Conservation (phyloP, 1,284 basidiomycete genomes). For the Cystobasidiaceae sp. region DNA sequence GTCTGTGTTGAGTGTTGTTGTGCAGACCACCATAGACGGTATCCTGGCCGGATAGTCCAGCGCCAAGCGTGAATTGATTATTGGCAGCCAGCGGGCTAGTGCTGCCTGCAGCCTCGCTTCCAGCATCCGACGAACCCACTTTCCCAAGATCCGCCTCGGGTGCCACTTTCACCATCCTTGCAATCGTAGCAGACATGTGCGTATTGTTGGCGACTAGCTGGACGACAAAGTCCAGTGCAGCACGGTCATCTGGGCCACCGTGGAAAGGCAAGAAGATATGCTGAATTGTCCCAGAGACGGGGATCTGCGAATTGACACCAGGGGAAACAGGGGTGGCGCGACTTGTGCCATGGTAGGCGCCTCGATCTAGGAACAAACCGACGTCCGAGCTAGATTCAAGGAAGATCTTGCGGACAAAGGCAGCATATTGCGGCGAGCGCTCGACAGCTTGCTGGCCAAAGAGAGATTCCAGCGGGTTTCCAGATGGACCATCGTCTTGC, state of each 20-base stretch:
- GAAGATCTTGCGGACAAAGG: slow-evolving; percentile 76
- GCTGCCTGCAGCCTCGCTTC: slow-evolving; percentile 33
- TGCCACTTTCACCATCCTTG: slow-evolving; percentile 53
- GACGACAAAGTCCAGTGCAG: slow-evolving; percentile 69
- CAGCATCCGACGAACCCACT: slow-evolving; percentile 50
- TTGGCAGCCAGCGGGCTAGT: slow-evolving; percentile 41
- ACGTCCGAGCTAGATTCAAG: slow-evolving; percentile 53
- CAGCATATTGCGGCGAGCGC: slow-evolving; percentile 45
- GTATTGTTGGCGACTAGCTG: slow-evolving; percentile 65
- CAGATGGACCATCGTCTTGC: slow-evolving; percentile 37
- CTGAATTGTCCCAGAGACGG: slow-evolving; percentile 50
- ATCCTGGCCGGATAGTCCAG: slow-evolving; percentile 50
- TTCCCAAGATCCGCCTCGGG: slow-evolving; percentile 34
- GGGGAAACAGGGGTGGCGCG: not conserved
- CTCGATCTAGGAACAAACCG: slow-evolving; percentile 73
- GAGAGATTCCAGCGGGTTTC: slow-evolving; percentile 59
- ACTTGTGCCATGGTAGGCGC: slow-evolving; percentile 46
- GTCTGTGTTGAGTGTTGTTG: slow-evolving; percentile 56
- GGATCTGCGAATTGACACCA: not conserved
- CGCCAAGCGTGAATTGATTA: slow-evolving; percentile 36
- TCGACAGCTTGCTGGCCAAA: slow-evolving; percentile 52
- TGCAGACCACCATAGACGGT: slow-evolving; percentile 60
- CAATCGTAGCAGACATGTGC: slow-evolving; percentile 62
- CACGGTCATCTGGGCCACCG: slow-evolving; percentile 84
- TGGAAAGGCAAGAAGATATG: slow-evolving; percentile 83